Evolutionary conservation across 192 early-diverging fungal genomes (phyloP), one percentile per base, ranked within the genome.

Genomic region (Phycomyces blakesleeanus): DNA sequence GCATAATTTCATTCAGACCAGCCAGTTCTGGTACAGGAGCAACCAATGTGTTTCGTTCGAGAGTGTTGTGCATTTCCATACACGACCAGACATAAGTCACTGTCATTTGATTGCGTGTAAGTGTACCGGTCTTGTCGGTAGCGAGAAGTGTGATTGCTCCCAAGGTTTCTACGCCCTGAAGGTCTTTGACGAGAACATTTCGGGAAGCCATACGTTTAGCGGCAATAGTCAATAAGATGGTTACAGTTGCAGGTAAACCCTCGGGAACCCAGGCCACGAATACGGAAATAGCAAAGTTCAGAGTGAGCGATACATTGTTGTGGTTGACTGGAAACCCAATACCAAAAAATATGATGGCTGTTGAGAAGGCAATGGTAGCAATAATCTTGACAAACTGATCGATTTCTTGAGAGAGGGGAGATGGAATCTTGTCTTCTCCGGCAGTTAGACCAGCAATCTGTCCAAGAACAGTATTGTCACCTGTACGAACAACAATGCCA

Each of bases 31-130:
- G 61, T 10, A 61, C 57, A 37, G 60, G 44, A 1, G 61, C 47
- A 16, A 56, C 57, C 27, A 70, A 41, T 0, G 74, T 77, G 38
- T 70, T 79, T 54, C 66, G 72, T 37, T 72, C 77, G 59, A 87
- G 81, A 18, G 58, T 61, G 37, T 79, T 78, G 72, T 82, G 92
- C 70, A 93, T 68, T 37, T 79, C 78, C 16, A 81, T 71, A 27
- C 86, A 86, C 41, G 90, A 81, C 96, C 96, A 98, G 20, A 98
- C 61, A 77, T 91, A 89, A 60, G 93, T 91, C 0, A 92, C 91
- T 7, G 92, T 95, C 96, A 98, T 98, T 74, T 96, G 94, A 73
- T 96, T 98, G 59, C 91, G 81, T 34, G 96, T 98, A 61, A 98
- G 80, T 51, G 96, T 98, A 58, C 96, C 96, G 12, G 96, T 97